phyloP scores from a whole-genome alignment of 2,329 filamentous ascomycete species.

The Sarocladiaceae sp. region DNA sequence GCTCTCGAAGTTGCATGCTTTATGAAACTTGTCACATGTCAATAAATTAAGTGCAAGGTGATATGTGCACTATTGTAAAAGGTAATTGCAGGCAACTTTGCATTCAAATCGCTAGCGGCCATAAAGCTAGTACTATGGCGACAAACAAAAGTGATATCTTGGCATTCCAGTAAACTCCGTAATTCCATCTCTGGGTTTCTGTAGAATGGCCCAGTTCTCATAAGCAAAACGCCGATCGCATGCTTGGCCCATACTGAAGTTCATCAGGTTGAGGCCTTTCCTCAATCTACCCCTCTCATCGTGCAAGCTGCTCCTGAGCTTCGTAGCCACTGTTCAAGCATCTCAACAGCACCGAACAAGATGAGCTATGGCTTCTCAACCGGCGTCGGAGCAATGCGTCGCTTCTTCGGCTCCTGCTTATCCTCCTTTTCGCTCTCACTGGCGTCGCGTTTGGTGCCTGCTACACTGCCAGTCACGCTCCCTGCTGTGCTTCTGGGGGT shows the following conservation, averaged over 20 bases:
- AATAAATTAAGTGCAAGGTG: no score
- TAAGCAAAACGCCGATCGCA: conserved; percentile 4
- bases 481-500: conserved; percentile 57
- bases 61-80: no score
- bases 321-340: neutral
- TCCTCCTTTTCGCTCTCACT: conserved; percentile 52
- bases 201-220: neutral
- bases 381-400: conserved; percentile 65
- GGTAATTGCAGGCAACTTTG: no score
- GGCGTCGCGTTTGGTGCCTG: conserved; percentile 52
- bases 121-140: no score
- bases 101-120: no score
- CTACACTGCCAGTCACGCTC: conserved; percentile 27
- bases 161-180: neutral
- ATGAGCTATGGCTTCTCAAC: conserved; percentile 29
- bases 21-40: no score
- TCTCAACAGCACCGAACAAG: no score
- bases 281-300: neutral
- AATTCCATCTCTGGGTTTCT: neutral
- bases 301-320: no score
- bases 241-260: neutral
- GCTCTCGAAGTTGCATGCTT: no score
- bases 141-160: neutral
- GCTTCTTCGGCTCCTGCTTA: conserved; percentile 57
- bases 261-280: neutral